phyloP scores from a whole-genome alignment of 257 asterid genomes.

The Solanum peruvianum region DNA sequence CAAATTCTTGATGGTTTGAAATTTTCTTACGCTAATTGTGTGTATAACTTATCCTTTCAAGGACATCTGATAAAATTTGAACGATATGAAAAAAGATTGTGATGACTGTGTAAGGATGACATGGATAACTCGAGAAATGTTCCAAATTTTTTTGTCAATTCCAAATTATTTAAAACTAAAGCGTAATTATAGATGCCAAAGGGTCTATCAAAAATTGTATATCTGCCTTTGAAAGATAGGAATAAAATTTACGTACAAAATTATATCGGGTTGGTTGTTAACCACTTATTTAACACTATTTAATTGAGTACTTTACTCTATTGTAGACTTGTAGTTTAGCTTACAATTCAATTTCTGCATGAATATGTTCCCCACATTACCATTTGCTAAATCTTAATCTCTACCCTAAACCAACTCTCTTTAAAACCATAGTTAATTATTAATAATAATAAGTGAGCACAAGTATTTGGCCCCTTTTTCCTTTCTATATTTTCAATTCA shows the following conservation, averaged over 20 bases:
- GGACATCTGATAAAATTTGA: background rate
- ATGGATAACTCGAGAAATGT: background rate
- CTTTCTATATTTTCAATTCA: background rate
- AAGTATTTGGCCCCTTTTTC: background rate
- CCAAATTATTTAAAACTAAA: background rate
- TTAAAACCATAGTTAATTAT: background rate
- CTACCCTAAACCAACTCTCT: slow-evolving; percentile 1
- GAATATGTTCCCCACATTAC: slow-evolving; percentile 55
- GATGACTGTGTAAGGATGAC: background rate
- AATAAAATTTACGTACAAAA: too few species aligned
- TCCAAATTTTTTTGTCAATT: background rate
- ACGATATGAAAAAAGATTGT: background rate
- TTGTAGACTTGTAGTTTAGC: background rate
- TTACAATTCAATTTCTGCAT: slow-evolving; percentile 40
- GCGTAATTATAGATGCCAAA: background rate
- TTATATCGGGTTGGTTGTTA: background rate
- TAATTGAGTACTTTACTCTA: background rate
- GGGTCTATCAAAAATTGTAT: background rate
- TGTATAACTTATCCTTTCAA: background rate
- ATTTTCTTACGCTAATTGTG: background rate
- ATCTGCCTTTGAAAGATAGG: background rate
- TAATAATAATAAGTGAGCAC: background rate
- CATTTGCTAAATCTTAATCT: slow-evolving; percentile 9
- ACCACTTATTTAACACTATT: background rate
- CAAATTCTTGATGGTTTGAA: background rate